A percentile compares a stretch with the other conserved stretches of the same genome.
Evolutionary conservation across 2,329 filamentous ascomycete species (phyloP).

Genomic region (Microdochium trichocladiopsis): DNA sequence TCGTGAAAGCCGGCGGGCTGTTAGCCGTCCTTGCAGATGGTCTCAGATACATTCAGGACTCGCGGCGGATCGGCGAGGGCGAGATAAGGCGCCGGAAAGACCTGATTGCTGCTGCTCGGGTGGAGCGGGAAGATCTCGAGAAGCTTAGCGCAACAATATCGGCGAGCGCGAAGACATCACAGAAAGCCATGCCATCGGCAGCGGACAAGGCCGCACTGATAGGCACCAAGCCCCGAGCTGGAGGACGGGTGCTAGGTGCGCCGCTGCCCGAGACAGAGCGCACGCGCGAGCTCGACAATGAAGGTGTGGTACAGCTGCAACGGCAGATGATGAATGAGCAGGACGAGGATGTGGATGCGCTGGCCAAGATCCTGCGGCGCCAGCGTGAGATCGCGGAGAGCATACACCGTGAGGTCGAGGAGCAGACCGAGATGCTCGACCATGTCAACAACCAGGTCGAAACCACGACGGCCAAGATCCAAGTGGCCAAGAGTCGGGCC

Average conservation of each 20-base stretch:
- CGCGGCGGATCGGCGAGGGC: constrained; percentile 58
- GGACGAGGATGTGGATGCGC: constrained; percentile 62
- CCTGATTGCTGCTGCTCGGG: constrained; percentile 59
- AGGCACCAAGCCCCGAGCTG: constrained; percentile 25
- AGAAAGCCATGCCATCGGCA: constrained; percentile 38
- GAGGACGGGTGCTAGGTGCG: constrained; percentile 64
- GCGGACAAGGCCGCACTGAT: constrained; percentile 45
- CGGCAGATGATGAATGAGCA: constrained; percentile 68
- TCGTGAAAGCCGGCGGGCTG: constrained; percentile 61
- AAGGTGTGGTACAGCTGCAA: constrained; percentile 67
- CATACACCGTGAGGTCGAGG: constrained; percentile 66
- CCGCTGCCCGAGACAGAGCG: constrained; percentile 68
- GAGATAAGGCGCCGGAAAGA: constrained; percentile 68
- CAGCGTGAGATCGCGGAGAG: constrained; percentile 73
- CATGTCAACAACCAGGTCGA: constrained; percentile 60
- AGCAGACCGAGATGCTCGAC: constrained; percentile 65
- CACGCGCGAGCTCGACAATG: constrained; percentile 71
- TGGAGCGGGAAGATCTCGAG: constrained; percentile 71
- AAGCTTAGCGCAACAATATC: constrained; percentile 54
- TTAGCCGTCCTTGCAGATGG: constrained; percentile 60
- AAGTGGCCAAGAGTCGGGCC: constrained; percentile 66
- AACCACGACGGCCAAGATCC: constrained; percentile 60
- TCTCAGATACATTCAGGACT: constrained; percentile 48
- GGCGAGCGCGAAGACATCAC: constrained; percentile 29
- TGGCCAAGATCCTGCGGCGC: constrained; percentile 61